These are phyloP conservation scores for Sedum album DNA, from an alignment of 164 flowering plant species.

Conservation along the genomic window DNA sequence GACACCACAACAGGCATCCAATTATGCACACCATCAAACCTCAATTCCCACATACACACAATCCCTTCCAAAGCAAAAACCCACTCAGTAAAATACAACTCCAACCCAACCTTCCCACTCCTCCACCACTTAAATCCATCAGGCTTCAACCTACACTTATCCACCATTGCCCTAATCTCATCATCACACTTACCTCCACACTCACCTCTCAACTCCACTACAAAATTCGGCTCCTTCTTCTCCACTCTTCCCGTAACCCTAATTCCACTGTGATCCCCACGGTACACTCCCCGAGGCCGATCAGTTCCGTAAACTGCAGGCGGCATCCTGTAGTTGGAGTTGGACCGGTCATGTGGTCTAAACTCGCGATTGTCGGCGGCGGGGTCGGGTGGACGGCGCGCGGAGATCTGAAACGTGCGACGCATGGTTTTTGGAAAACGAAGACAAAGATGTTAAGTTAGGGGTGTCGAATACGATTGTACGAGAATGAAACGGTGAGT, in stretches of 20 bases:
- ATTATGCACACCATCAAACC: constrained; percentile 29
- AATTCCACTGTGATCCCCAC: background rate
- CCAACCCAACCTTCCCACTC: background rate
- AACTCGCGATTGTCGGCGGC: background rate
- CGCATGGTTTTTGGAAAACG: no score
- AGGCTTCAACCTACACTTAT: background rate
- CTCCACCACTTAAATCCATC: background rate
- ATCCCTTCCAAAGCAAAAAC: constrained; percentile 30
- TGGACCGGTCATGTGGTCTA: background rate
- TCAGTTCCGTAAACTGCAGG: no score
- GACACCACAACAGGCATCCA: constrained; percentile 25
- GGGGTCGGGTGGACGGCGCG: background rate
- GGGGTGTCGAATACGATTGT: no score
- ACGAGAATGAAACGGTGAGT: no score
- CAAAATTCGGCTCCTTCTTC: background rate
- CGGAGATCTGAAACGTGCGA: background rate
- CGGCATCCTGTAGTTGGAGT: background rate
- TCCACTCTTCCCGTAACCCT: background rate
- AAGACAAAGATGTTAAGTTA: no score
- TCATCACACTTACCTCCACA: background rate
- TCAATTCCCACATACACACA: constrained; percentile 42
- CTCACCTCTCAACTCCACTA: constrained; percentile 1
- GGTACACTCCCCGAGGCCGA: background rate
- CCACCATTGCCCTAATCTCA: background rate
- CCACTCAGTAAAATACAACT: constrained; percentile 42